Evolutionary conservation across 495 filamentous ascomycete genomes (phyloP).

Genomic region (Penicillium cataractarum): DNA sequence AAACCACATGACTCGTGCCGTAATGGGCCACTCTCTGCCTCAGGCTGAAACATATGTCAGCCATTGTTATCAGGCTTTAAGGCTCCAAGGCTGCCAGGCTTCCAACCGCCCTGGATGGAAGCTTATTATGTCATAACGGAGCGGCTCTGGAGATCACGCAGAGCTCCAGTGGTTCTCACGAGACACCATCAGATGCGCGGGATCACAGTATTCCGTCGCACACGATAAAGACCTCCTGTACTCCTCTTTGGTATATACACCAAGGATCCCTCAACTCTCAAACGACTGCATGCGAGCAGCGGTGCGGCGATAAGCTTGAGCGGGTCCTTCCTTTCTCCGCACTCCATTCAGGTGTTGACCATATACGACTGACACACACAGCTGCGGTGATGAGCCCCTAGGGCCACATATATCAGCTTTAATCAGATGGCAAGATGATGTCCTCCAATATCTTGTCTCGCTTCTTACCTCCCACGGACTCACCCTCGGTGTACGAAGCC

Average conservation of each 20-base stretch:
- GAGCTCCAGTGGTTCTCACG: slow-evolving; percentile 4
- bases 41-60: background rate
- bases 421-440: slow-evolving; percentile 57
- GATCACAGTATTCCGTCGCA: slow-evolving; percentile 5
- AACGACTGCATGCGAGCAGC: background rate
- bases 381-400: slow-evolving; percentile 26
- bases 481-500: slow-evolving; percentile 72
- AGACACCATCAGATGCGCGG: slow-evolving; percentile 25
- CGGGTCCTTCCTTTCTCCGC: slow-evolving; percentile 3
- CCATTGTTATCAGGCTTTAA: background rate
- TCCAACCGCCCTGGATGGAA: background rate
- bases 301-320: background rate
- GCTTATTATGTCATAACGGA: slow-evolving; percentile 13
- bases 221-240: background rate
- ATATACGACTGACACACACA: background rate
- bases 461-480: slow-evolving; percentile 65
- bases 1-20: slow-evolving; percentile 17
- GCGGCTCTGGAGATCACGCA: slow-evolving; percentile 12
- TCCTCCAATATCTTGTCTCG: slow-evolving; percentile 77
- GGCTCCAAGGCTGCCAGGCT: background rate
- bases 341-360: background rate
- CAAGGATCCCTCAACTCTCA: background rate
- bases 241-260: background rate
- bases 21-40: background rate
- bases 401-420: slow-evolving; percentile 4